Base-by-base conservation (phyloP, 331 rosid genomes). In the Malus hybrid region DNA sequence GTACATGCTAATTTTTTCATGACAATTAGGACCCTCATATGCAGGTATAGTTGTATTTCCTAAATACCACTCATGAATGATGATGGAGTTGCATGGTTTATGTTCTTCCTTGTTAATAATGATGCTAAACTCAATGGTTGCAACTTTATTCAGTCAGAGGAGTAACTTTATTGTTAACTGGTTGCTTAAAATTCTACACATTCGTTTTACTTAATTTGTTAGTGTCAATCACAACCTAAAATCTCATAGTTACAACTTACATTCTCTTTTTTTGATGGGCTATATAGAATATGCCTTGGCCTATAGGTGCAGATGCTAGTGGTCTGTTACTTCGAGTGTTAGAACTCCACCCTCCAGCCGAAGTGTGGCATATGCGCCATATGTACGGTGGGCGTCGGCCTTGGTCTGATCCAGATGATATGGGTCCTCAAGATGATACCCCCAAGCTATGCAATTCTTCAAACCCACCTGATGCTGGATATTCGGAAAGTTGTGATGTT, bases 281-380 rank as follows among this genome's bases (percentile, higher is more conserved):
- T 22, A 22, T 22, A 22, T 22, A 22, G 22, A 22, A 22, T 22
- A 22, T 94, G 96, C 96, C 99, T 64, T 90, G 95, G 77, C 95
- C 97, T 77, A 87, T 93, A 90, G 95, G 93, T 79, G 93, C 97
- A 46, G 97, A 91, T 87, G 97, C 95, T 76, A 95, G 96, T 78
- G 96, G 97, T 78, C 86, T 90, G 71, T 85, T 94, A 80, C 93
- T 94, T 65, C 93, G 97, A 60, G 97, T 91, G 81, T 89, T 94
- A 79, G 95, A 94, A 81, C 97, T 94, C 71, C 92, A 90, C 76
- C 97, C 99, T 71, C 99, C 99, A 44, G 92, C 97, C 29, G 99
- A 91, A 81, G 99, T 91, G 87, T 94, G 99, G 99, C 93, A 91
- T 75, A 86, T 91, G 77, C 80, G 92, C 65, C 88, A 90, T 85